These are phyloP conservation scores for Polyporus tsugae DNA, from an alignment of 1,284 basidiomycete genomes.

Conservation along the genomic window DNA sequence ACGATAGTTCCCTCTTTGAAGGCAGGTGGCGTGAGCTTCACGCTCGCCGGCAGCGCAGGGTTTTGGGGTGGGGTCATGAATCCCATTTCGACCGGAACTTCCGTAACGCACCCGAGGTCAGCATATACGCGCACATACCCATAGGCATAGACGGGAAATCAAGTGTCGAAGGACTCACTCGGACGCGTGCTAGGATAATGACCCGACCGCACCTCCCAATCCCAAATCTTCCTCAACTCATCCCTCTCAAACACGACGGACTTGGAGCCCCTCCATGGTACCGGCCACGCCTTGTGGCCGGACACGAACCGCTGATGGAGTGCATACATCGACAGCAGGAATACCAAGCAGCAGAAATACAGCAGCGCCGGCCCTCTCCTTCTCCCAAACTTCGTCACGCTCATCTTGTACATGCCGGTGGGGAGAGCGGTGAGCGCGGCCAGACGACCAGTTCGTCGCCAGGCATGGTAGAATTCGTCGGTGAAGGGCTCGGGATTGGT, in stretches of 20 bases:
- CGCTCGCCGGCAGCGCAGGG: conserved; percentile 70
- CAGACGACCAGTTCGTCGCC: conserved; percentile 22
- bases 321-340: conserved; percentile 64
- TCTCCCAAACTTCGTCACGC: conserved; percentile 64
- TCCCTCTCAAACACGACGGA: conserved; percentile 81
- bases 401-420: conserved; percentile 63
- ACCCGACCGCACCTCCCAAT: conserved; percentile 91
- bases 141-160: not conserved
- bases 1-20: conserved; percentile 45
- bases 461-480: conserved; percentile 43
- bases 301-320: conserved; percentile 65
- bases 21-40: conserved; percentile 51
- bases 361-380: conserved; percentile 61
- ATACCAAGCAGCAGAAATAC: conserved; percentile 55
- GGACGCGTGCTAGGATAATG: conserved; percentile 86
- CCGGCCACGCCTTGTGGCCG: conserved; percentile 72
- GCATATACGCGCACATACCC: not conserved
- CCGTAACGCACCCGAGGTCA: not conserved
- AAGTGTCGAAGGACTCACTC: conserved; percentile 57
- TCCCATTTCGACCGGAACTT: conserved; percentile 80
- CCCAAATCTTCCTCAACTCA: conserved; percentile 89
- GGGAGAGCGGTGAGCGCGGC: conserved; percentile 57
- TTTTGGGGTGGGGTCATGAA: conserved; percentile 68
- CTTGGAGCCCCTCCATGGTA: conserved; percentile 65
- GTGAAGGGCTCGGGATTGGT: conserved; percentile 63